phyloP scores from a whole-genome alignment of 768 basidiomycete genomes.

The Chalciporus chontae region DNA sequence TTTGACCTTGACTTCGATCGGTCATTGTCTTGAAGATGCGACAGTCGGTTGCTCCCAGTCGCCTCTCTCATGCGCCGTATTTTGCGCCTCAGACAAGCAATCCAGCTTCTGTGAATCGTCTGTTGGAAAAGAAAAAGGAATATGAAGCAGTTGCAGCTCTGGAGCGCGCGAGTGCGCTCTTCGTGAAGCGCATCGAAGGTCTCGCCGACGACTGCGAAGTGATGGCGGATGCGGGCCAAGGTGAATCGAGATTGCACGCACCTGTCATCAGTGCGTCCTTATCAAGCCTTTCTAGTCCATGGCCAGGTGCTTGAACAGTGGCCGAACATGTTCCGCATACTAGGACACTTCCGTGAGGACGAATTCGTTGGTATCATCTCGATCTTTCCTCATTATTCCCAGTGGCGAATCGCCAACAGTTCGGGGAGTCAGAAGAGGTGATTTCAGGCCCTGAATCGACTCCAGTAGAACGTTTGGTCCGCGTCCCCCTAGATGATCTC shows the following conservation, averaged over 20 bases:
- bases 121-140: slow-evolving; percentile 79
- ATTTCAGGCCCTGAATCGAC: slow-evolving; percentile 10
- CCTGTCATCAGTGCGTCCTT: background rate
- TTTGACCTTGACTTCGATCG: background rate
- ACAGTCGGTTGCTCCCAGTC: slow-evolving; percentile 50
- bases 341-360: slow-evolving; percentile 62
- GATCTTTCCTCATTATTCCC: background rate
- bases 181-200: slow-evolving; percentile 63
- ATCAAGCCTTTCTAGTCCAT: slow-evolving; percentile 45
- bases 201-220: slow-evolving; percentile 70
- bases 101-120: slow-evolving; percentile 50
- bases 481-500: slow-evolving; percentile 70
- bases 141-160: slow-evolving; percentile 71
- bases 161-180: slow-evolving; percentile 59
- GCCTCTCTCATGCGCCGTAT: slow-evolving; percentile 46
- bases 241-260: slow-evolving; percentile 31
- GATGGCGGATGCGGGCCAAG: slow-evolving; percentile 75
- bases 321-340: slow-evolving; percentile 80
- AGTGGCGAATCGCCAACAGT: slow-evolving; percentile 51
- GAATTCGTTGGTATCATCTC: slow-evolving; percentile 4
- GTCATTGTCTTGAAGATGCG: slow-evolving; percentile 39
- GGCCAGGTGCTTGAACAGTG: slow-evolving; percentile 77
- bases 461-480: slow-evolving; percentile 62
- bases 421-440: slow-evolving; percentile 25
- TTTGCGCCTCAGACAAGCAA: slow-evolving; percentile 36